Percentiles rank a stretch among this genome's conserved stretches.
These are phyloP conservation scores for Paramarasmius palmivorus DNA, from an alignment of 1,284 basidiomycete species.

Conservation along the genomic window DNA sequence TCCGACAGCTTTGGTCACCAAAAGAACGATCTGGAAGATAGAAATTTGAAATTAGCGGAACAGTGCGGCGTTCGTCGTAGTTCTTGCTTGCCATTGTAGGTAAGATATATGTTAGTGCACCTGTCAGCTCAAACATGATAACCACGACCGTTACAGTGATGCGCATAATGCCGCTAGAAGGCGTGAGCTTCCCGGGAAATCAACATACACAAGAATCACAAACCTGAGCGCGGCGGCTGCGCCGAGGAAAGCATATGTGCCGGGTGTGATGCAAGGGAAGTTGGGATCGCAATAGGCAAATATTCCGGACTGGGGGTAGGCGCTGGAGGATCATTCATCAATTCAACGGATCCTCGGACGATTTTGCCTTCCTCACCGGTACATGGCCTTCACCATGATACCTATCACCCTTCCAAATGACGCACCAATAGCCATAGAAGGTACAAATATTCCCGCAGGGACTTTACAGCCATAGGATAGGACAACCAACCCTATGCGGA, in stretches of 20 bases:
- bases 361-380: constrained; percentile 54
- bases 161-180: constrained; percentile 85
- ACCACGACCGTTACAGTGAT: constrained; percentile 98
- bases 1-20: constrained; percentile 97
- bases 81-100: constrained; percentile 85
- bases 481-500: constrained; percentile 86
- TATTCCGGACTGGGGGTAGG: constrained; percentile 81
- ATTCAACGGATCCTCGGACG: neutral
- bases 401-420: constrained; percentile 96
- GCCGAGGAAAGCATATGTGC: constrained; percentile 95
- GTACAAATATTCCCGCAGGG: constrained; percentile 96
- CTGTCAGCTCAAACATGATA: constrained; percentile 99
- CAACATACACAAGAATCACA: constrained; percentile 22
- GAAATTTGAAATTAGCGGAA: neutral
- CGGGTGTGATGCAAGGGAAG: constrained; percentile 96
- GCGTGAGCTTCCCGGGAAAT: neutral
- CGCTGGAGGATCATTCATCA: constrained; percentile 42
- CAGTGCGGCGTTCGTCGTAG: too few species aligned
- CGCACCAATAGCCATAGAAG: constrained; percentile 97
- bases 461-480: constrained; percentile 97
- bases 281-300: constrained; percentile 92
- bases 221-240: constrained; percentile 93
- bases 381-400: constrained; percentile 91
- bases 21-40: constrained; percentile 77
- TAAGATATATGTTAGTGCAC: constrained; percentile 95